Evolutionary conservation across 306 rosid genomes (phyloP).

Genomic region (Arachis hypogaea): DNA sequence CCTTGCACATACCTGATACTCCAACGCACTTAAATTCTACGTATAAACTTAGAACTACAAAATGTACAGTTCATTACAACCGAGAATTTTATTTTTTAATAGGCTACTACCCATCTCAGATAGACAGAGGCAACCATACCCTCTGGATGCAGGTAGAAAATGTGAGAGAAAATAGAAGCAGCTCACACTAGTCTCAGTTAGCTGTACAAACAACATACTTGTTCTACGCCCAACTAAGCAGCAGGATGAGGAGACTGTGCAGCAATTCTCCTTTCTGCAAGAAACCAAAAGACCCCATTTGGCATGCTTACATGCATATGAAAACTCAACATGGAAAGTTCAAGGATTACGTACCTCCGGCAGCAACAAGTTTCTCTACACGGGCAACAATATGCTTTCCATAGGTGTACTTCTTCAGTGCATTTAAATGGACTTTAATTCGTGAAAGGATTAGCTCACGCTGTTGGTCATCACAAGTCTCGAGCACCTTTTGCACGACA

Average conservation of each 20-base stretch:
- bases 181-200: slow-evolving; percentile 87
- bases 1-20: slow-evolving; percentile 51
- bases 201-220: slow-evolving; percentile 77
- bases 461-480: slow-evolving; percentile 94
- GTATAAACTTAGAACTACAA: slow-evolving; percentile 82
- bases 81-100: slow-evolving; percentile 64
- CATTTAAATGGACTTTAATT: slow-evolving; percentile 94
- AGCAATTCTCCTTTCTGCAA: slow-evolving; percentile 95
- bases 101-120: slow-evolving; percentile 47
- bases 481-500: slow-evolving; percentile 95
- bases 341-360: slow-evolving; percentile 66
- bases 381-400: slow-evolving; percentile 97
- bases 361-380: slow-evolving; percentile 98
- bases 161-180: slow-evolving; percentile 48
- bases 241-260: slow-evolving; percentile 85
- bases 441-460: slow-evolving; percentile 93
- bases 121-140: slow-evolving; percentile 50
- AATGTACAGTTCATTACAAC: slow-evolving; percentile 89
- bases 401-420: slow-evolving; percentile 90
- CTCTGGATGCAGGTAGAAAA: slow-evolving; percentile 43
- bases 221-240: slow-evolving; percentile 66
- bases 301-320: slow-evolving; percentile 9
- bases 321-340: not conserved
- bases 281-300: slow-evolving; percentile 12
- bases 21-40: slow-evolving; percentile 58